A percentile compares a stretch with the other conserved stretches of the same genome.
These are phyloP conservation scores for Lentithecium fluviatile DNA, from an alignment of 495 filamentous ascomycete genomes.

Conservation along the genomic window DNA sequence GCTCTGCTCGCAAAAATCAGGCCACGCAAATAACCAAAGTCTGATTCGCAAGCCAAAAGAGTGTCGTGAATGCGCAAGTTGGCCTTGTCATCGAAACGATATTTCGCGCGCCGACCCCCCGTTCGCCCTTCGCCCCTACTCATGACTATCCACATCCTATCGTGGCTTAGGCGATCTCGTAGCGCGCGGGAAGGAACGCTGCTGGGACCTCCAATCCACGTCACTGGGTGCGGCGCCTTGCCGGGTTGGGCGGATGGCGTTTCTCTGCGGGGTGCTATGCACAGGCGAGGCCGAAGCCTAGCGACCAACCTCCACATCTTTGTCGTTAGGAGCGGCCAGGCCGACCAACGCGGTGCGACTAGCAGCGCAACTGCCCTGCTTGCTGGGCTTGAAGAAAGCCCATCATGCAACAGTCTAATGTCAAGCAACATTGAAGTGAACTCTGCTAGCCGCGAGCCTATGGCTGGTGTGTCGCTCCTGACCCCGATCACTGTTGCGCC, in stretches of 20 bases:
- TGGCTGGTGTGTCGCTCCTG: conserved; percentile 2
- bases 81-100: not conserved
- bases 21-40: not conserved
- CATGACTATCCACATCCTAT: conserved; percentile 8
- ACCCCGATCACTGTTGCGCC: not conserved
- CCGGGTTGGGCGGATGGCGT: not conserved
- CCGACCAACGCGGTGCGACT: conserved; percentile 7
- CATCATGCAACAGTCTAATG: not conserved
- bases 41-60: conserved; percentile 2
- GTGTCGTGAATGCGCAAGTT: not conserved
- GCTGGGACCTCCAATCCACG: conserved; percentile 10
- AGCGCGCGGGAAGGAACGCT: not conserved
- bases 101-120: not conserved
- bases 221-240: not conserved
- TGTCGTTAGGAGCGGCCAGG: conserved; percentile 6
- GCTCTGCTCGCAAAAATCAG: conserved; percentile 16
- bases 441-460: not conserved
- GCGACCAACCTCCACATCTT: not conserved
- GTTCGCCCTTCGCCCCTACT: not conserved
- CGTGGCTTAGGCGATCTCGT: not conserved
- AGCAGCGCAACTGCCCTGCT: not conserved
- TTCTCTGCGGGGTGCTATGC: conserved; percentile 8
- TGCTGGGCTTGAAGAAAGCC: not conserved
- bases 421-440: not conserved
- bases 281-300: conserved; percentile 21